Percentiles rank a stretch among this genome's conserved stretches.
phyloP scores from a whole-genome alignment of 352 stramenopile genomes.

The Pythium myriotylum region DNA sequence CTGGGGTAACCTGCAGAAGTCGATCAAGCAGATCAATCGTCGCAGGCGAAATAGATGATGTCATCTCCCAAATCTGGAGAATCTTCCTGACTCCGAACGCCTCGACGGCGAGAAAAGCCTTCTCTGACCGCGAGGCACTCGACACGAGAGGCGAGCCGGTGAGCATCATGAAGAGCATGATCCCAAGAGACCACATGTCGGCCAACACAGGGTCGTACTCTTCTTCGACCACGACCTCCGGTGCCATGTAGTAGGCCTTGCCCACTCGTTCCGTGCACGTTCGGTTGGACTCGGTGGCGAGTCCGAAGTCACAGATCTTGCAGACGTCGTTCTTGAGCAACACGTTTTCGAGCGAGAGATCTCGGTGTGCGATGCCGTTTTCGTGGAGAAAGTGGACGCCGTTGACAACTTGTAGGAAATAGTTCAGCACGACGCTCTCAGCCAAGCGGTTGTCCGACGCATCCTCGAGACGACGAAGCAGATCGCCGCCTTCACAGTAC shows the following conservation, averaged over 20 bases:
- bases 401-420: conserved; percentile 31
- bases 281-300: conserved; percentile 28
- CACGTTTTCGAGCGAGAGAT: conserved; percentile 44
- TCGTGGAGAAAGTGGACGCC: conserved; percentile 36
- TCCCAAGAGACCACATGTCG: conserved; percentile 52
- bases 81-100: conserved; percentile 45
- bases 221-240: conserved; percentile 11
- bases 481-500: no score
- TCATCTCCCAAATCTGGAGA: conserved; percentile 49
- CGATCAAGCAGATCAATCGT: conserved; percentile 30
- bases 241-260: conserved; percentile 35
- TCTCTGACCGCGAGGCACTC: conserved; percentile 31
- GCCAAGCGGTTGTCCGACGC: background rate
- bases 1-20: conserved; percentile 38
- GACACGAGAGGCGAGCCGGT: conserved; percentile 36
- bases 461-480: conserved; percentile 35
- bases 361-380: conserved; percentile 29
- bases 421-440: conserved; percentile 17
- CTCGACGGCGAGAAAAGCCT: conserved; percentile 35
- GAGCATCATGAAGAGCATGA: conserved; percentile 55
- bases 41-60: conserved; percentile 20
- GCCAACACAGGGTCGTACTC: conserved; percentile 41
- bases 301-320: conserved; percentile 47
- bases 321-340: conserved; percentile 29
- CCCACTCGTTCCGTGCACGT: conserved; percentile 15